Evolutionary conservation across 345 rosid genomes (phyloP), one percentile per base, ranked within the genome.

Genomic region (Brassica juncea): DNA sequence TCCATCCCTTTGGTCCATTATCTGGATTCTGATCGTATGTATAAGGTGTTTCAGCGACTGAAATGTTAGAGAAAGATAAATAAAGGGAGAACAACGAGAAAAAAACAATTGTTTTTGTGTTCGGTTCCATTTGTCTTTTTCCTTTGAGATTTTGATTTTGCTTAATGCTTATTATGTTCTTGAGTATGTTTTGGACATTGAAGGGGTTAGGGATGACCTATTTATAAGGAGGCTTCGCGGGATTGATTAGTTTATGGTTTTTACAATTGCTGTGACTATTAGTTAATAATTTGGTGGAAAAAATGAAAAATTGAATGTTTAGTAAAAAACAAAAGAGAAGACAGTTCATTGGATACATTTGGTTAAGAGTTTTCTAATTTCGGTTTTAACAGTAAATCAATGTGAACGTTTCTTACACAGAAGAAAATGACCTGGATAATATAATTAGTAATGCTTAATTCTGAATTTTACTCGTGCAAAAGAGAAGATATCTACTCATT

Each of bases 1-100:
- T 85, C 97, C 97, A 90, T n/a, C 59, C 57, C 3, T 47, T 10
- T 34, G 94, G 94, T 21, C 94, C 93, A 9, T 70, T 87, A 0
- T 76, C 86, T 1, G 66, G 47, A 32, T 73, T 84, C 73, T 82
- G 72, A 3, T 35, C 19, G 21, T 90, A 92, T 8, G 82, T 52
- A 63, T 84, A 91, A 16, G 76, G 58, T 27, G 66, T 44, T 80
- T 87, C 93, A 0, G 81, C 74, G n/a, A 25, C 6, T 19, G 61
- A 59, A n/a, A 31, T 47, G 35, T 34, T 35, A 25, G 70, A 37
- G 42, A 81, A 47, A 10, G 39, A 47, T 25, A 72, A 14, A 60
- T 5, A 66, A 6, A 81, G 5, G 34, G 68, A n/a, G 68, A 47
- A 52, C 19, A 77, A 19, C 0, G 35, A 54, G 5, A 77, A 65